Evolutionary conservation across 495 filamentous ascomycete species (phyloP).

Genomic region (Penicillium desertorum): DNA sequence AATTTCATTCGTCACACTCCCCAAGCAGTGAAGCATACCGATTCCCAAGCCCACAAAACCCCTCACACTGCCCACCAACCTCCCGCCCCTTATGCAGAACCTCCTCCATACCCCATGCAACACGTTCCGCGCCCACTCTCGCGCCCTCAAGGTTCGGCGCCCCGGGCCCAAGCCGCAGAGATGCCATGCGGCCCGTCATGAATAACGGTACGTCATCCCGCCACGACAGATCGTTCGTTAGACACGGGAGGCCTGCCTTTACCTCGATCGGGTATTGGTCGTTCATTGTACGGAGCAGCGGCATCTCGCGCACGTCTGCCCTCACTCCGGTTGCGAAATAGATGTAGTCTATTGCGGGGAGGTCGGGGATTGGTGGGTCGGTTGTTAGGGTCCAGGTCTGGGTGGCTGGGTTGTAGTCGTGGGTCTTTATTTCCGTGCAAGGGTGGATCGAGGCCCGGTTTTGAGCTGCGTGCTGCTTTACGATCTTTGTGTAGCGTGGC

Average conservation of each 20-base stretch:
- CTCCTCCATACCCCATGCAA: conserved; percentile 60
- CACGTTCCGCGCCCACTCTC: conserved; percentile 60
- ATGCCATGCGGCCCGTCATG: conserved; percentile 58
- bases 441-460: conserved; percentile 49
- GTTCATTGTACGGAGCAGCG: conserved; percentile 51
- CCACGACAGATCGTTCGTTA: conserved; percentile 66
- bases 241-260: conserved; percentile 56
- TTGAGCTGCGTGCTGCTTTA: conserved; percentile 48
- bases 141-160: conserved; percentile 64
- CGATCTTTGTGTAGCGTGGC: conserved; percentile 54
- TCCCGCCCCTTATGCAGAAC: conserved; percentile 34
- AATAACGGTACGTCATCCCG: conserved; percentile 59
- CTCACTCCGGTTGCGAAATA: conserved; percentile 62
- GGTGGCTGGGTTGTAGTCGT: conserved; percentile 34
- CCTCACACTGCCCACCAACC: conserved; percentile 28
- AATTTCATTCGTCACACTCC: conserved; percentile 12
- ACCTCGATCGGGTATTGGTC: conserved; percentile 52
- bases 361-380: conserved; percentile 46
- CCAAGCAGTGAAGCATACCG: conserved; percentile 33
- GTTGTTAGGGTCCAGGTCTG: conserved; percentile 53
- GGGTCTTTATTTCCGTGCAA: conserved; percentile 44
- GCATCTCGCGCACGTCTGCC: conserved; percentile 50
- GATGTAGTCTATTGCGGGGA: conserved; percentile 61
- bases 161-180: conserved; percentile 57
- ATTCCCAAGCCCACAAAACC: conserved; percentile 37